Conservation (phyloP, 768 basidiomycete genomes). For the Lactarius indigo region DNA sequence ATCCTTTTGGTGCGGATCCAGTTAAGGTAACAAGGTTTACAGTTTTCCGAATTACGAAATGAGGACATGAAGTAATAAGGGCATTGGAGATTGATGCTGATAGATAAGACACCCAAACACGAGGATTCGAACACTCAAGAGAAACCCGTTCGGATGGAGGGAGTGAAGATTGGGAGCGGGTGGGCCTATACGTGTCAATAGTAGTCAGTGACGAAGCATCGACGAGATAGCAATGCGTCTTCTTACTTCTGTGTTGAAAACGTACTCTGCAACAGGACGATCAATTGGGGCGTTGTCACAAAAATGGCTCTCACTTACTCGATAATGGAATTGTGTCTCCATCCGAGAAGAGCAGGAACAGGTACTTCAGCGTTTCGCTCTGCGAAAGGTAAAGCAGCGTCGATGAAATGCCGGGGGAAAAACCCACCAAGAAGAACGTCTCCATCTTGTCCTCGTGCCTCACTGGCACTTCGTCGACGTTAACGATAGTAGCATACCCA, state of each 20-base stretch:
- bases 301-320: slow-evolving; percentile 42
- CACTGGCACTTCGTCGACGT: slow-evolving; percentile 75
- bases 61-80: neutral
- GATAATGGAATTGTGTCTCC: slow-evolving; percentile 65
- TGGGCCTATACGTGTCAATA: slow-evolving; percentile 45
- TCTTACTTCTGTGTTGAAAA: slow-evolving; percentile 87
- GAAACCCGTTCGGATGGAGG: slow-evolving; percentile 47
- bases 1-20: neutral
- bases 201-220: slow-evolving; percentile 4
- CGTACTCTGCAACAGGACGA: slow-evolving; percentile 51
- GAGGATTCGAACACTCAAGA: slow-evolving; percentile 32
- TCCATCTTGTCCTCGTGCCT: slow-evolving; percentile 88
- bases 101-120: slow-evolving; percentile 16
- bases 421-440: slow-evolving; percentile 81
- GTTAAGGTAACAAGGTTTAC: slow-evolving; percentile 2
- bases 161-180: slow-evolving; percentile 66
- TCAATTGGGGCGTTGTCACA: slow-evolving; percentile 17
- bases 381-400: slow-evolving; percentile 30
- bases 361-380: slow-evolving; percentile 90
- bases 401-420: neutral
- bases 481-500: slow-evolving; percentile 79
- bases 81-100: slow-evolving; percentile 7
- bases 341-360: slow-evolving; percentile 84
- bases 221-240: neutral
- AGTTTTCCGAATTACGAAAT: neutral